Percentiles rank a stretch among this genome's conserved stretches.
Evolutionary conservation across 1,284 basidiomycete species (phyloP).

Genomic region (Cryptococcus maquisensis): DNA sequence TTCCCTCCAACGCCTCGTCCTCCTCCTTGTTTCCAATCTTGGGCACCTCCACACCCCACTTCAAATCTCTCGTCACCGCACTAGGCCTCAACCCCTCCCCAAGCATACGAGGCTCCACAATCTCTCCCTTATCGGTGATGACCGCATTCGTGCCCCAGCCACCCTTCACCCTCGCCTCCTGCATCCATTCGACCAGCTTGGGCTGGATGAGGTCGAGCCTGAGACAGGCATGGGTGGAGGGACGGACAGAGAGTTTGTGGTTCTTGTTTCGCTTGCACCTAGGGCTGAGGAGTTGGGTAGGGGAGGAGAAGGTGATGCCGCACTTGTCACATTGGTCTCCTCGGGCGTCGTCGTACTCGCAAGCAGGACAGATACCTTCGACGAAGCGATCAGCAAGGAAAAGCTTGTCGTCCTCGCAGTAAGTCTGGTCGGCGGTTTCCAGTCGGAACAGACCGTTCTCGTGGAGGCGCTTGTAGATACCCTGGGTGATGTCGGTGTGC

Average conservation of each 20-base stretch:
- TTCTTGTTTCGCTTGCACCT: conserved; percentile 82
- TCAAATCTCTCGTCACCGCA: conserved; percentile 88
- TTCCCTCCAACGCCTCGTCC: conserved; percentile 79
- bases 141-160: conserved; percentile 91
- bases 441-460: conserved; percentile 71
- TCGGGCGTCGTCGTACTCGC: conserved; percentile 84
- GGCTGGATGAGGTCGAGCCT: conserved; percentile 81
- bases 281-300: conserved; percentile 91
- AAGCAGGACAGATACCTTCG: conserved; percentile 89
- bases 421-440: conserved; percentile 85
- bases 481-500: conserved; percentile 88
- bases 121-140: conserved; percentile 76
- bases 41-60: conserved; percentile 94
- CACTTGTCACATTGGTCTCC: conserved; percentile 99
- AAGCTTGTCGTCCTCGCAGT: conserved; percentile 85
- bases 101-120: conserved; percentile 87
- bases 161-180: conserved; percentile 69
- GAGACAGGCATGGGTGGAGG: conserved; percentile 92
- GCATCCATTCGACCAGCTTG: conserved; percentile 83
- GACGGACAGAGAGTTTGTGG: conserved; percentile 69
- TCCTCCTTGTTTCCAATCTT: conserved; percentile 63
- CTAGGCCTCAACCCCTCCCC: conserved; percentile 75
- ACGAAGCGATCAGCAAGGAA: conserved; percentile 95
- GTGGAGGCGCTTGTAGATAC: conserved; percentile 76
- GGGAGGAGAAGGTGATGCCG: conserved; percentile 79